Evolutionary conservation across 2,329 filamentous ascomycete species (phyloP).

Genomic region (Colletotrichum chrysophilum): DNA sequence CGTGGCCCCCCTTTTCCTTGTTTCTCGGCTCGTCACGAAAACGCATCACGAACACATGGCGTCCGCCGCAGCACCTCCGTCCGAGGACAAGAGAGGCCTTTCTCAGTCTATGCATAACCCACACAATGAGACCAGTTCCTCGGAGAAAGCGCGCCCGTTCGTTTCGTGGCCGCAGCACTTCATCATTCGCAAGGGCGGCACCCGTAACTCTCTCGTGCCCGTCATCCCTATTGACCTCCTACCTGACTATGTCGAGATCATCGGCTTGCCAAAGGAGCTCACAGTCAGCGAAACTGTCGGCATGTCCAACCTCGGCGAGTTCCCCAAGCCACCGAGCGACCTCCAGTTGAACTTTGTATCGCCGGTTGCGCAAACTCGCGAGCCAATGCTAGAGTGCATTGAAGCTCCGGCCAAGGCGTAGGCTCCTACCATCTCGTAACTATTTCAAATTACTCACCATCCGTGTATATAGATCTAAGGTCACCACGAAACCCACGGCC

Average conservation of each 20-base stretch:
- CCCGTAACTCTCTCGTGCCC: slow-evolving; percentile 48
- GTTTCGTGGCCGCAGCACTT: slow-evolving; percentile 38
- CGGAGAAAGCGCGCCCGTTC: not conserved
- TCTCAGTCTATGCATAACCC: slow-evolving; percentile 18
- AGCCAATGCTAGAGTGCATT: not conserved
- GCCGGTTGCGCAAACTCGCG: not conserved
- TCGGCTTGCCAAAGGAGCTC: slow-evolving; percentile 48
- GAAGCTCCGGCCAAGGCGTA: not conserved
- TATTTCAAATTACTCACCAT: not conserved
- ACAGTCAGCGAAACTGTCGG: slow-evolving; percentile 39
- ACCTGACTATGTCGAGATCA: slow-evolving; percentile 48
- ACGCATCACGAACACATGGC: not conserved
- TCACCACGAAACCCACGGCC: not conserved
- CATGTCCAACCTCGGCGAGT: slow-evolving; percentile 43
- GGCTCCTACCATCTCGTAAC: not conserved
- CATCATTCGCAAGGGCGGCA: slow-evolving; percentile 36
- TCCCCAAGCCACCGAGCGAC: slow-evolving; percentile 22
- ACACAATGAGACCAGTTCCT: not conserved
- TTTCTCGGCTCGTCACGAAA: not conserved
- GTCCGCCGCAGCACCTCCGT: too few relatives aligned
- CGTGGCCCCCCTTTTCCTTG: not conserved
- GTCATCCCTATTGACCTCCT: slow-evolving; percentile 61
- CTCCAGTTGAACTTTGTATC: not conserved
- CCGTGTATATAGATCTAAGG: not conserved
- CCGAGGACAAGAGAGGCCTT: slow-evolving; percentile 2